Conservation (phyloP, 345 rosid genomes). For the Eucalyptus paniculata region DNA sequence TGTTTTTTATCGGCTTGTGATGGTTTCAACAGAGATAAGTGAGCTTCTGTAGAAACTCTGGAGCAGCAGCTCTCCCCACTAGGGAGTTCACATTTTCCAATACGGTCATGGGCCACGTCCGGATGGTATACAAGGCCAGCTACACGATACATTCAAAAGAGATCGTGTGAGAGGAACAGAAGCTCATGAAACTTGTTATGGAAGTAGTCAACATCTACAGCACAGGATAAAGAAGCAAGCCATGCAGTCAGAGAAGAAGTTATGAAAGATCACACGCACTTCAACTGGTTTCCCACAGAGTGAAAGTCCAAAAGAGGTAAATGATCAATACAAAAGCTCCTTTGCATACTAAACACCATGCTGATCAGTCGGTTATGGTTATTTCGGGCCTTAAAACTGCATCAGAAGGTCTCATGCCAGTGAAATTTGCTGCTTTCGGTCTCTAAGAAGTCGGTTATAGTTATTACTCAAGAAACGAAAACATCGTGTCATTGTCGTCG, state of each 20-base stretch:
- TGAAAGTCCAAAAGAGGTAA: background rate
- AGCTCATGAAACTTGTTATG: background rate
- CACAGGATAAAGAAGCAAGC: background rate
- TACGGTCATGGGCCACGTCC: conserved; percentile 95
- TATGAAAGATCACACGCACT: background rate
- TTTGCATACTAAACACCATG: background rate
- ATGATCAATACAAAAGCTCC: background rate
- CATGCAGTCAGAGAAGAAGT: background rate
- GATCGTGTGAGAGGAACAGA: background rate
- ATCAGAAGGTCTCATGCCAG: too few species aligned
- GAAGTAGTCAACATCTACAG: background rate
- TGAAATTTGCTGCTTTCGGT: too few species aligned
- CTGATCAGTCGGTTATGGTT: too few species aligned
- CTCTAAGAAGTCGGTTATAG: background rate
- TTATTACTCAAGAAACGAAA: background rate
- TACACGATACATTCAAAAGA: conserved; percentile 6
- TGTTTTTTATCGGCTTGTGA: too few species aligned
- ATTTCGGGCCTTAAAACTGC: too few species aligned
- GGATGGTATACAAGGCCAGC: conserved; percentile 93
- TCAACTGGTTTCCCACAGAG: background rate
- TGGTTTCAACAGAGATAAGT: conserved; percentile 89
- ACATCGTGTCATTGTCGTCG: background rate
- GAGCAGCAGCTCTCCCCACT: conserved; percentile 77
- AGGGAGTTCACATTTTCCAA: conserved; percentile 88
- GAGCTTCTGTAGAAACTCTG: conserved; percentile 77